Base-by-base conservation (phyloP, 2,329 filamentous ascomycete genomes). In the Zymoseptoria passerinii region DNA sequence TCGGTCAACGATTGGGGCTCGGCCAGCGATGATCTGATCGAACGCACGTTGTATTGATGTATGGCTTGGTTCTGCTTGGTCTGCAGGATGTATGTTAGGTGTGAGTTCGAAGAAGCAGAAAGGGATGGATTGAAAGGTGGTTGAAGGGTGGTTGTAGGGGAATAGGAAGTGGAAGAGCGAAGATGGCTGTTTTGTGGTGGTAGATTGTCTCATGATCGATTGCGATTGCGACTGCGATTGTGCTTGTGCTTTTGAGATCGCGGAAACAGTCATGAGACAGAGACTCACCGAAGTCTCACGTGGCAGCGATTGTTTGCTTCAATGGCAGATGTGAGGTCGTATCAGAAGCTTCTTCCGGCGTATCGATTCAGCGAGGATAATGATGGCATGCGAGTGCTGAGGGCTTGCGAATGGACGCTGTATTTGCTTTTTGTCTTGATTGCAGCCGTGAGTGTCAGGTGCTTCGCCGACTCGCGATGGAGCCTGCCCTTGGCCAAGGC, bases 1-100 rank as follows among this genome's bases (percentile, higher is more conserved):
- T 51, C 19, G 50, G 50, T 52, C 50, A 52, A 52, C 50, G 50
- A 52, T 52, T 52, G 50, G 50, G 29, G 28, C 23, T 52, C 50
- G 16, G n/a, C 18, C 50, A 52, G 50, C 8, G 23, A 28, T 18
- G 35, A 44, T 16, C 35, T 44, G 35, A 44, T 44, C 35, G 35
- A n/a, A n/a, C 35, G 35, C 35, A 44, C 35, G 35, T 44, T 44
- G 35, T 44, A 7, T 16, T 44, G 35, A 44, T 44, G 35, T 44
- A n/a, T 44, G 35, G 13, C 16, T 44, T 44, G 13, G 35, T 44
- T 44, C 35, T n/a, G 35, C 23, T 44, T 44, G 35, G n/a, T 44
- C 35, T 44, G 35, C 23, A 23, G n/a, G 35, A 16, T 13, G 16
- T 44, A 13, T 44, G 35, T 44, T 44, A 44, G 35, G 16, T 40